Base-by-base conservation (phyloP, 1,139 yeast genomes). In the Blastobotrys malaysiensis region DNA sequence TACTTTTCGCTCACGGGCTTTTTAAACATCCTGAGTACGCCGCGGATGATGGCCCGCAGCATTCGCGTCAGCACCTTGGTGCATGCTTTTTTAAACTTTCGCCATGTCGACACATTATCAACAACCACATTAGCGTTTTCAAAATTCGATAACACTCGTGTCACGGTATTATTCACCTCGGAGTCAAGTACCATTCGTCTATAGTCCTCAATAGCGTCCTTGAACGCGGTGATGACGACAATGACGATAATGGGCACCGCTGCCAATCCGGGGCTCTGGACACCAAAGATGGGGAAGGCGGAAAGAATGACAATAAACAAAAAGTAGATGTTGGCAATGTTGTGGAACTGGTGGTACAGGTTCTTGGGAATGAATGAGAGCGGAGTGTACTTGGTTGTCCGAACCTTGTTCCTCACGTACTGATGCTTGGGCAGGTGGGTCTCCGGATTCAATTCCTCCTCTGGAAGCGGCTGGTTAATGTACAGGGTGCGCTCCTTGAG, bases 301-400 rank as follows among this genome's bases (percentile, higher is more conserved):
- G 54, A 53, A 3, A 54, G 26, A 59, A 93, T 86, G 63, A 84
- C 88, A 73, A 89, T 75, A 49, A 87, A 72, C 68, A 93, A 75
- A 78, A 93, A 93, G 74, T 89, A 93, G 50, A 85, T 73, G 71
- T 93, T 93, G 52, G 99, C 99, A 61, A 91, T 83, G 68, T 91
- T 93, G 58, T 82, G 83, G 70, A 93, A 91, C 72, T 93, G 98
- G 61, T 77, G 78, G 55, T 76, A 69, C 49, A 93, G 70, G 69
- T 93, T 91, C 71, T 89, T 90, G 13, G 98, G 98, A 48, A 93
- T 66, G 65, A 93, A 93, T 5, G 95, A 76, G 51, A 93, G 67
- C 5, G 97, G 97, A 9, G 98, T 91, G 70, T 93, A 93, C 71
- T 90, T 91, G 3, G 99, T 90, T 1, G 99, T 91, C 74, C 97